These are phyloP conservation scores for Acacia confusa DNA, from an alignment of 306 rosid species.

Conservation along the genomic window DNA sequence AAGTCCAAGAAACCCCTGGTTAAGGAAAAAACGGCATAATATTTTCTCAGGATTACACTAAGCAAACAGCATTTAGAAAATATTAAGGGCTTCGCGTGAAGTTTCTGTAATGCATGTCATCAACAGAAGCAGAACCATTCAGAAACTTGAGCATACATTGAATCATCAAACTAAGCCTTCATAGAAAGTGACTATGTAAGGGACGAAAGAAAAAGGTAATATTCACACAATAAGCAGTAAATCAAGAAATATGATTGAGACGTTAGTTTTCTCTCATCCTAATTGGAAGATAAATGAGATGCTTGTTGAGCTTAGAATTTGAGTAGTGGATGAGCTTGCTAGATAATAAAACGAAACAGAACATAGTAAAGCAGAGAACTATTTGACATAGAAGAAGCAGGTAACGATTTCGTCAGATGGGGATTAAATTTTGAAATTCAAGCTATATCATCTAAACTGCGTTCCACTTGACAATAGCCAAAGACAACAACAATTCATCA, in stretches of 20 bases:
- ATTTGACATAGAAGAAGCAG: not conserved
- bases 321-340: not conserved
- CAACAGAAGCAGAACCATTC: slow-evolving; percentile 9
- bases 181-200: not conserved
- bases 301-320: not conserved
- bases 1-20: slow-evolving; percentile 85
- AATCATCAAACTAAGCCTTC: not conserved
- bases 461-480: not conserved
- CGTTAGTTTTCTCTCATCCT: not conserved
- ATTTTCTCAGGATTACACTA: not conserved
- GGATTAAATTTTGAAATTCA: no score
- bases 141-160: not conserved
- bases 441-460: not conserved
- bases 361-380: not conserved
- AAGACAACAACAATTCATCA: not conserved
- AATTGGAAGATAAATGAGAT: not conserved
- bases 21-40: slow-evolving; percentile 15
- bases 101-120: not conserved
- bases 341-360: not conserved
- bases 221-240: slow-evolving; percentile 3
- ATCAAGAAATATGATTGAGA: not conserved
- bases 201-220: not conserved
- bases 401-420: not conserved
- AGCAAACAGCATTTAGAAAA: slow-evolving; percentile 16
- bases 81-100: not conserved